A percentile compares a stretch with the other conserved stretches of the same genome.
Evolutionary conservation across 2,329 filamentous ascomycete genomes (phyloP).

Genomic region (Penicillium olsonii): DNA sequence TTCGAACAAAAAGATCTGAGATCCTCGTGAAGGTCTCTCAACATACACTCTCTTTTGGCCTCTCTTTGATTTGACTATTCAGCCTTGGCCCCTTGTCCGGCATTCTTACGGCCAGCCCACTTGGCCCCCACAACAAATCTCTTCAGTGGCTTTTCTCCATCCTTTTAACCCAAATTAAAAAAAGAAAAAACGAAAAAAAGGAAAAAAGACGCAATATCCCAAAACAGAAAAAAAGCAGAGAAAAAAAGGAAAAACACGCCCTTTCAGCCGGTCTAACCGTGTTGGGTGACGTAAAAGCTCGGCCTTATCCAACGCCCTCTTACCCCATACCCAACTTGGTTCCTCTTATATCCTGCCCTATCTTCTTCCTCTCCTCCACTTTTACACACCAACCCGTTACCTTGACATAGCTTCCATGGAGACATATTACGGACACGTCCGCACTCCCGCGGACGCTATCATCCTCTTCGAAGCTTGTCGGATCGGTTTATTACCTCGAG

Average conservation of each 20-base stretch:
- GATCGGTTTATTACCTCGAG: slow-evolving; percentile 82
- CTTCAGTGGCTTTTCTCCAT: slow-evolving; percentile 18
- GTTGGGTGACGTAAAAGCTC: slow-evolving; percentile 29
- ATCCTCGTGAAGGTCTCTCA: not conserved
- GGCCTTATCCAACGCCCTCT: slow-evolving; percentile 20
- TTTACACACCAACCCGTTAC: too few relatives aligned
- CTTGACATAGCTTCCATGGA: slow-evolving; percentile 70
- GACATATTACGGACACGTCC: slow-evolving; percentile 92
- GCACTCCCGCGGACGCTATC: slow-evolving; percentile 94
- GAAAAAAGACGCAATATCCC: slow-evolving; percentile 11
- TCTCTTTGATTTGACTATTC: slow-evolving; percentile 4
- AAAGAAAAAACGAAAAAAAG: slow-evolving; percentile 16
- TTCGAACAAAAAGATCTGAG: not conserved
- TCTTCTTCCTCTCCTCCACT: slow-evolving; percentile 18
- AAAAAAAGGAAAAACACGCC: slow-evolving; percentile 13
- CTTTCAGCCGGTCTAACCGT: slow-evolving; percentile 17
- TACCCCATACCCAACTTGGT: slow-evolving; percentile 27
- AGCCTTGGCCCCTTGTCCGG: slow-evolving; percentile 19
- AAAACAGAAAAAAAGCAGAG: slow-evolving; percentile 10
- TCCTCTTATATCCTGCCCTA: slow-evolving; percentile 26
- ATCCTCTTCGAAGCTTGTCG: slow-evolving; percentile 98
- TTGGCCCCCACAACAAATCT: slow-evolving; percentile 27
- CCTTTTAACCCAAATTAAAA: slow-evolving; percentile 5
- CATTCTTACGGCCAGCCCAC: slow-evolving; percentile 23
- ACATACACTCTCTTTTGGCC: slow-evolving; percentile 4